Conservation (phyloP, 305 asterid species). For the Fraxinus velutina region DNA sequence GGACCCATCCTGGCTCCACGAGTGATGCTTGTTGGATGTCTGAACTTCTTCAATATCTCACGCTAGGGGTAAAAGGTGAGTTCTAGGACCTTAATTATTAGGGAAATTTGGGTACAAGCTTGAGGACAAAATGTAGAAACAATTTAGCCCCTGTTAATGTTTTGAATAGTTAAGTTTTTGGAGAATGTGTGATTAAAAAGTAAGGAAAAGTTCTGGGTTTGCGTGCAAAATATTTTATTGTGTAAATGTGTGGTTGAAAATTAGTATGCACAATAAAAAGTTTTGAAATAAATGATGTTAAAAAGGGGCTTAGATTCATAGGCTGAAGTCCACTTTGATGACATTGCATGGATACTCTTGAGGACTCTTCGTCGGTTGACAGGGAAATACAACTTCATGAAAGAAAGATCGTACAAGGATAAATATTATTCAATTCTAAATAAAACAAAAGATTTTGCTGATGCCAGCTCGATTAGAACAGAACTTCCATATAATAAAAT, state of each 20-base stretch:
- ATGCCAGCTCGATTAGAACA: neutral
- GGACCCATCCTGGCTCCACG: neutral
- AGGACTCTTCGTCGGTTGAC: neutral
- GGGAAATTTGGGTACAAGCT: neutral
- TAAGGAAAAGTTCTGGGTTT: neutral
- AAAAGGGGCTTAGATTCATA: neutral
- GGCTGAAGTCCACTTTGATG: neutral
- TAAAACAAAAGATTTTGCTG: neutral
- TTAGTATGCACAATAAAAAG: neutral
- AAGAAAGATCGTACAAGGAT: neutral
- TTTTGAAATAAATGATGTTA: neutral
- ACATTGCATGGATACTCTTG: neutral
- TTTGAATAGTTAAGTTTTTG: neutral
- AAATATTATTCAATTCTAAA: neutral
- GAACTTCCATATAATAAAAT: neutral
- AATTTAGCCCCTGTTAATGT: neutral
- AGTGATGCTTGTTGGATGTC: neutral
- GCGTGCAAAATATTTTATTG: neutral
- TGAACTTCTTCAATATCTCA: slow-evolving; percentile 3
- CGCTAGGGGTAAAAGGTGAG: neutral
- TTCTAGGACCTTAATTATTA: neutral
- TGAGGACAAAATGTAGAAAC: neutral
- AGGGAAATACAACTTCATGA: neutral
- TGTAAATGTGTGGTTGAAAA: neutral
- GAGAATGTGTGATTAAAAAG: neutral